Percentiles rank a stretch among this genome's conserved stretches.
Evolutionary conservation across 768 basidiomycete species (phyloP).

Genomic region (Roridomyces roridus): DNA sequence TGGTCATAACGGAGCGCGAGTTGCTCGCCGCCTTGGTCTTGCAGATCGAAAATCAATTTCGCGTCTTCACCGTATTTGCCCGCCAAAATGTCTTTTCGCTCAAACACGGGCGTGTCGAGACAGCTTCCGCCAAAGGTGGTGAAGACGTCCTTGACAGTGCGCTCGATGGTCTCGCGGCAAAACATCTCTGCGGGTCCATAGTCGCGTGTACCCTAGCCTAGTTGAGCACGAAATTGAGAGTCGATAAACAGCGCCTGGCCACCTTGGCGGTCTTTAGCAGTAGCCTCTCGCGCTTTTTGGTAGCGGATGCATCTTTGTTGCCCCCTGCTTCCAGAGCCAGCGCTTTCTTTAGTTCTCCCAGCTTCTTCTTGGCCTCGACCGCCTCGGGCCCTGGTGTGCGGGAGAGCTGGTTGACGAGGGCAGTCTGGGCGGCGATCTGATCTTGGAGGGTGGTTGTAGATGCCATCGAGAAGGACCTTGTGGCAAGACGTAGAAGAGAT

Average conservation of each 20-base stretch:
- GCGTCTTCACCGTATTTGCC: constrained; percentile 98
- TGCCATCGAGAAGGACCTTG: constrained; percentile 34
- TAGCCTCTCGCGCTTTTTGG: constrained; percentile 72
- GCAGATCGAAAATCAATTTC: constrained; percentile 96
- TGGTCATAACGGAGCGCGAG: constrained; percentile 95
- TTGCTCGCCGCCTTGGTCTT: constrained; percentile 97
- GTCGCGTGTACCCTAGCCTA: constrained; percentile 86
- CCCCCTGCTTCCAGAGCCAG: constrained; percentile 45
- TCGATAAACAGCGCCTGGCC: neutral
- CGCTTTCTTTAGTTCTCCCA: constrained; percentile 71
- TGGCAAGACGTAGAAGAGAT: constrained; percentile 21
- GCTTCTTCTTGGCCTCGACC: constrained; percentile 70
- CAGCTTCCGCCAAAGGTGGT: constrained; percentile 88
- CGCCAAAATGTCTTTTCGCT: constrained; percentile 93
- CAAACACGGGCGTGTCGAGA: constrained; percentile 98
- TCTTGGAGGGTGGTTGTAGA: constrained; percentile 52
- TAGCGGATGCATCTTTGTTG: constrained; percentile 41
- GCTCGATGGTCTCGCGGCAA: constrained; percentile 89
- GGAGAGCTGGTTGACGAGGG: constrained; percentile 67
- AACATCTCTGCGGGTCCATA: constrained; percentile 93
- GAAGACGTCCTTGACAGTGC: constrained; percentile 86
- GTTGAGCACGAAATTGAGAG: constrained; percentile 20
- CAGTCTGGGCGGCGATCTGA: constrained; percentile 61
- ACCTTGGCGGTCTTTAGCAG: constrained; percentile 96
- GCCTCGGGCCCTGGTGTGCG: constrained; percentile 56